Base-by-base conservation (phyloP, 306 rosid genomes). In the Inga oerstediana region DNA sequence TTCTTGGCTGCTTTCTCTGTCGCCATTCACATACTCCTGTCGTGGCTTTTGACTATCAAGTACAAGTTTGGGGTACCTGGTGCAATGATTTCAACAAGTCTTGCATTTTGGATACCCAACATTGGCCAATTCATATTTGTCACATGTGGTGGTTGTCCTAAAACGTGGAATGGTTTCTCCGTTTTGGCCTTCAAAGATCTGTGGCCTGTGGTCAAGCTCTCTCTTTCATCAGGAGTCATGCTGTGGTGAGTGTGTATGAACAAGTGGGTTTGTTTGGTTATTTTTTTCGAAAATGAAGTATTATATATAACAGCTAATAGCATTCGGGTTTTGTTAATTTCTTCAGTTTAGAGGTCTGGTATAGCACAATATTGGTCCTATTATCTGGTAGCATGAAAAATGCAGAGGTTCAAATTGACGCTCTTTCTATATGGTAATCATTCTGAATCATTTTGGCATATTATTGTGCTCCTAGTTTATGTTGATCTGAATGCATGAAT, bases 341-440 rank as follows among this genome's bases (percentile, higher is more conserved):
- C 49, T 11, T 45, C 49, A 45, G 49, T 45, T 45, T 45, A 45
- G 49, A 45, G 49, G 13, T 45, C 3, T 45, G 49, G 49, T 45
- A 45, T 45, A 85, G 74, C 80, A 64, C 92, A 10, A 20, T 85
- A 76, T 79, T 89, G 85, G 84, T 89, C 75, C 84, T 89, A 35
- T 73, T 87, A 69, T 85, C 91, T 1, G 92, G 92, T 3, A 81
- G 66, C 81, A 68, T 87, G 92, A 11, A 59, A 69, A 74, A 89
- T 77, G 92, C 92, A 17, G 89, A 88, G 46, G 86, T 84, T n/a
- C 71, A 85, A 45, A 85, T 89, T 62, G 87, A 89, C 74, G 92
- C 92, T 65, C 83, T 89, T 24, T 85, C 92, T n/a, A 89, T 89
- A 71, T 89, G 91, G 92, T 87, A 84, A 81, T 46, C 70, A 6